Conservation (phyloP, 2,329 filamentous ascomycete species). For the Ceratocystis diversiconidia region DNA sequence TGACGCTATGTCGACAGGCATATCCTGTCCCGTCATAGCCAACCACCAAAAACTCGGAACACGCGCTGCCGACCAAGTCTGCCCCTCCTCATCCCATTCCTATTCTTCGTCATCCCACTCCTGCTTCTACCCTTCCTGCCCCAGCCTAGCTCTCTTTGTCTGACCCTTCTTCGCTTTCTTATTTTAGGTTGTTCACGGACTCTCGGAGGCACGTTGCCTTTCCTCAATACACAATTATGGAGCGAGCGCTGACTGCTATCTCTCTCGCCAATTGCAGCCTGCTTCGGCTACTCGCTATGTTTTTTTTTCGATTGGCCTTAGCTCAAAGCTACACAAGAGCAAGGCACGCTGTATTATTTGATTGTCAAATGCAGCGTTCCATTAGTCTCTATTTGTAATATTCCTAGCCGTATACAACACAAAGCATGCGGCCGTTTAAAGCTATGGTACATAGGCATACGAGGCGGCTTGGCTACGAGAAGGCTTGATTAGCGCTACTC, state of each 20-base stretch:
- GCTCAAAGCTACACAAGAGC: not conserved
- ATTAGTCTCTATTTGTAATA: too few relatives aligned
- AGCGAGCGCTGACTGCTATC: not conserved
- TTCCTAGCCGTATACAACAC: not conserved
- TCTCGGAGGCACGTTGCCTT: not conserved
- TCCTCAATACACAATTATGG: not conserved
- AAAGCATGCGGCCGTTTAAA: not conserved
- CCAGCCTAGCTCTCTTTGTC: not conserved
- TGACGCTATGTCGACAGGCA: constrained; percentile 1
- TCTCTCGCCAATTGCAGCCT: not conserved
- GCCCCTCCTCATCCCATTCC: not conserved
- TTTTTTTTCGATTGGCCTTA: not conserved
- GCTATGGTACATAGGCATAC: not conserved
- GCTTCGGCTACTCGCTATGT: not conserved
- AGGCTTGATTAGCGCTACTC: not conserved
- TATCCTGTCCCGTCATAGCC: not conserved
- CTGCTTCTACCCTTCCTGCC: not conserved
- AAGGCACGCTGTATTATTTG: not conserved
- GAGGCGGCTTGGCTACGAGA: not conserved
- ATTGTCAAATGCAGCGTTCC: too few relatives aligned
- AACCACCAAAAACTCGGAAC: constrained; percentile 4
- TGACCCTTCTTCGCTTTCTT: not conserved
- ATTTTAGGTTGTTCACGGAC: constrained; percentile 1
- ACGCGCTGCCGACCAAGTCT: constrained; percentile 1
- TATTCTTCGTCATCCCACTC: not conserved